Percentiles rank a stretch among this genome's conserved stretches.
phyloP scores from a whole-genome alignment of 2,329 filamentous ascomycete genomes.

The Calycina herbarum region DNA sequence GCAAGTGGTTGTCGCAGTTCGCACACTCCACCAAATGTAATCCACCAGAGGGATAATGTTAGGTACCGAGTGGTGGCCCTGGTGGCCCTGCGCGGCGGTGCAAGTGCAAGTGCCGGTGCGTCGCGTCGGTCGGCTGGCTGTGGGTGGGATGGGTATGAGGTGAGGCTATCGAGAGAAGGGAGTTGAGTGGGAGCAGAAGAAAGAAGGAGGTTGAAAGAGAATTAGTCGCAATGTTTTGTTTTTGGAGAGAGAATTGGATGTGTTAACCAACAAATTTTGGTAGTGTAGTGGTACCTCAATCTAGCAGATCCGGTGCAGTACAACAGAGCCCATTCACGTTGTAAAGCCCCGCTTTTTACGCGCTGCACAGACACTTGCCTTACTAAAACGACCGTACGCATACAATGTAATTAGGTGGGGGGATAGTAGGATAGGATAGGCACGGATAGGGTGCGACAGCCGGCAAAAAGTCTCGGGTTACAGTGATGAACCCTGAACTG shows the following conservation, averaged over 20 bases:
- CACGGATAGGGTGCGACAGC: too few species aligned
- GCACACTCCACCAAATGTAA: too few species aligned
- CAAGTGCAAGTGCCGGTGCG: neutral
- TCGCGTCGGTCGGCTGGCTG: neutral
- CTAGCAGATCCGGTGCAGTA: too few species aligned
- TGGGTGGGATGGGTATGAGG: neutral
- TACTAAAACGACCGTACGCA: too few species aligned
- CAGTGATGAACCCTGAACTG: too few species aligned
- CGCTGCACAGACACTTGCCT: too few species aligned
- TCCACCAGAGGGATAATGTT: neutral
- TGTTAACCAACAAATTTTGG: neutral
- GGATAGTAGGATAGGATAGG: too few species aligned
- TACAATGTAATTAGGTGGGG: too few species aligned
- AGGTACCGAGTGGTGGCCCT: neutral
- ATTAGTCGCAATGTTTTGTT: neutral
- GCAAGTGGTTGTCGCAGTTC: neutral
- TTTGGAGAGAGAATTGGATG: neutral
- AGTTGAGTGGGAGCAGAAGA: neutral
- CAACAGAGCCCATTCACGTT: too few species aligned
- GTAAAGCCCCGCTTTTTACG: too few species aligned
- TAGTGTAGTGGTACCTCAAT: neutral
- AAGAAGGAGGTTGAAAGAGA: neutral
- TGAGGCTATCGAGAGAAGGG: neutral
- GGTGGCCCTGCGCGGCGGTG: neutral
- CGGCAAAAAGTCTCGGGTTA: too few species aligned